Evolutionary conservation across 768 basidiomycete genomes (phyloP).

Genomic region (Podaxis mareebaensis): DNA sequence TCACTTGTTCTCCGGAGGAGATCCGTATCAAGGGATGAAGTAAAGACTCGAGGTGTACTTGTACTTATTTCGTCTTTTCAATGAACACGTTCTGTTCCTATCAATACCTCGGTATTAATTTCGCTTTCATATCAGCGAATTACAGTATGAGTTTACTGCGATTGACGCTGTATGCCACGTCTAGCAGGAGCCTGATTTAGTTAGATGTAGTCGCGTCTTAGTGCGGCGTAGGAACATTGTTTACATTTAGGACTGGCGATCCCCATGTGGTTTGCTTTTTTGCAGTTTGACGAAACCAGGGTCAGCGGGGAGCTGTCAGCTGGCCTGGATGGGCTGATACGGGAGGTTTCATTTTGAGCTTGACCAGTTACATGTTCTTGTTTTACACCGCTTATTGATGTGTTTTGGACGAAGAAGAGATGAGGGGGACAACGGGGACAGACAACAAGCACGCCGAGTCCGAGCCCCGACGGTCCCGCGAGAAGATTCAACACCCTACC

Average conservation of each 20-base stretch:
- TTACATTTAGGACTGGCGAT: not conserved
- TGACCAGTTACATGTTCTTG: not conserved
- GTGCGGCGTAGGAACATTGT: not conserved
- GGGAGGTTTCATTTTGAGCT: not conserved
- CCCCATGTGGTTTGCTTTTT: not conserved
- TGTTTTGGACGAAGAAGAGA: not conserved
- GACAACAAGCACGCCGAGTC: not conserved
- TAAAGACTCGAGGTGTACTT: not conserved
- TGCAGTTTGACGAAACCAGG: not conserved
- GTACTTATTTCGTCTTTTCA: not conserved
- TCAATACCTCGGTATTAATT: not conserved
- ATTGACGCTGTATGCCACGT: not conserved
- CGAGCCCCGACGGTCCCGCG: slow-evolving; percentile 12
- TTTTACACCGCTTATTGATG: not conserved
- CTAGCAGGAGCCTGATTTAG: not conserved
- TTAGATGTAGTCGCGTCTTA: not conserved
- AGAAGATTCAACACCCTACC: not conserved
- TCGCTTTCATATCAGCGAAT: not conserved
- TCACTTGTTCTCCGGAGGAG: not conserved
- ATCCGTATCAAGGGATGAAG: not conserved
- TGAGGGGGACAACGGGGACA: not conserved
- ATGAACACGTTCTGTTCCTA: not conserved
- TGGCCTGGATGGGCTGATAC: not conserved
- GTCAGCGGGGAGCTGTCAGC: not conserved
- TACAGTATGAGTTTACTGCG: not conserved